Conservation (phyloP, 2,329 filamentous ascomycete species). For the Acrodontium crateriforme region DNA sequence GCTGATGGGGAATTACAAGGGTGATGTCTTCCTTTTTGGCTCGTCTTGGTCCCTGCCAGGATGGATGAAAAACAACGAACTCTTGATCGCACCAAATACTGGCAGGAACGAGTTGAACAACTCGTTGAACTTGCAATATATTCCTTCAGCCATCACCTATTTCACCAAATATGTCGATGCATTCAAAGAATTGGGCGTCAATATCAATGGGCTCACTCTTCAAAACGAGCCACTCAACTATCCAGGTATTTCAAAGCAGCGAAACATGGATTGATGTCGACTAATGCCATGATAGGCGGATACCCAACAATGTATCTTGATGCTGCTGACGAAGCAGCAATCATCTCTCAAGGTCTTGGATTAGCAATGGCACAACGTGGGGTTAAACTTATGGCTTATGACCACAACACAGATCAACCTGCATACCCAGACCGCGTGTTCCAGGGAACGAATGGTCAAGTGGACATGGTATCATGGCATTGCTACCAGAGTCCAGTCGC, state of each 20-base stretch:
- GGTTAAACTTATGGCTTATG: constrained; percentile 24
- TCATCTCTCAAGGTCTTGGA: constrained; percentile 19
- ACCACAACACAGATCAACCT: constrained; percentile 26
- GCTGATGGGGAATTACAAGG: constrained; percentile 23
- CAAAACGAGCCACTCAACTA: constrained; percentile 28
- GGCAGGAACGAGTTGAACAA: constrained; percentile 16
- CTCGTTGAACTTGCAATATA: constrained; percentile 22
- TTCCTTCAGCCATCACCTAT: constrained; percentile 21
- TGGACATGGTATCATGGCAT: constrained; percentile 26
- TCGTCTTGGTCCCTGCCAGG: constrained; percentile 26
- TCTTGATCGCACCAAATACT: constrained; percentile 13
- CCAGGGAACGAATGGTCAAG: constrained; percentile 16
- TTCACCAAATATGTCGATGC: constrained; percentile 27
- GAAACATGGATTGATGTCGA: background rate
- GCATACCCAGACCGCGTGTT: constrained; percentile 21
- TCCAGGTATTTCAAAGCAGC: constrained; percentile 8
- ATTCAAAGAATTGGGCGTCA: constrained; percentile 19
- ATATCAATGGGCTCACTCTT: constrained; percentile 24
- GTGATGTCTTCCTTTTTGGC: constrained; percentile 23
- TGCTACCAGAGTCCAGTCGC: constrained; percentile 21
- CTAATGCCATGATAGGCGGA: constrained; percentile 9
- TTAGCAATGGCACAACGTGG: constrained; percentile 8
- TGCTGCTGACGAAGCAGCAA: constrained; percentile 20
- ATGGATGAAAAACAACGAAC: constrained; percentile 28
- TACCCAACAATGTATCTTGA: constrained; percentile 28